Base-by-base conservation (phyloP, 2,329 filamentous ascomycete genomes). In the Rutstroemia sp. region DNA sequence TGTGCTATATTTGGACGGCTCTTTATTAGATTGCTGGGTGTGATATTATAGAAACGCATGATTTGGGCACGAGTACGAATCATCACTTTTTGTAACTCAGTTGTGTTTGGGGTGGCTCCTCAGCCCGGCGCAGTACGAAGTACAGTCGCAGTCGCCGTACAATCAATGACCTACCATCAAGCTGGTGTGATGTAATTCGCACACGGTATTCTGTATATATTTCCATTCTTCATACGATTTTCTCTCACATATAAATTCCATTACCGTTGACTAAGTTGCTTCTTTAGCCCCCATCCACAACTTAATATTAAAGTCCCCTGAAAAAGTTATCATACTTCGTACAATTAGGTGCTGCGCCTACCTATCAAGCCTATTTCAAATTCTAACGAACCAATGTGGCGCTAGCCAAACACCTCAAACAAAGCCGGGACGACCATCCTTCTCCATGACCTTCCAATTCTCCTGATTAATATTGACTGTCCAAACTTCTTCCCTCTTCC, bases 391-490 rank as follows among this genome's bases (percentile, higher is more conserved):
- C 37, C 25, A 54, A 39, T 54, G 51, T 27, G 30, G 51, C 51
- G 51, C 51, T 53, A 52, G 21, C 30, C 18, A 10, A 19, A 49
- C 37, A 51, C 42, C 48, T 45, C 53, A 56, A 56, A 50, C 53
- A 51, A 42, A 50, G 53, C 47, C 52, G 45, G 38, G 16, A 23
- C 44, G 27, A 47, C 55, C 37, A 45, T 48, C 41, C 21, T 39
- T 23, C 48, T 50, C 18, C 52, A 52, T 27, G 34, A 52, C 58
- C 54, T 57, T 50, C 49, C 23, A 50, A 47, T 39, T 23, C 49
- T 46, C 38, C 45, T 51, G 34, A 41, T 12, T 23, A 19, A 47
- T 54, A 34, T 34, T 34, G 30, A 34, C 30, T 34, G 30, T 34
- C 30, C 9, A 34, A 7, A 1, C 19, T 21, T 49, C 30, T 8